Evolutionary conservation across 2,329 filamentous ascomycete genomes (phyloP), one percentile per base, ranked within the genome.

Genomic region (Fusarium pseudograminearum): DNA sequence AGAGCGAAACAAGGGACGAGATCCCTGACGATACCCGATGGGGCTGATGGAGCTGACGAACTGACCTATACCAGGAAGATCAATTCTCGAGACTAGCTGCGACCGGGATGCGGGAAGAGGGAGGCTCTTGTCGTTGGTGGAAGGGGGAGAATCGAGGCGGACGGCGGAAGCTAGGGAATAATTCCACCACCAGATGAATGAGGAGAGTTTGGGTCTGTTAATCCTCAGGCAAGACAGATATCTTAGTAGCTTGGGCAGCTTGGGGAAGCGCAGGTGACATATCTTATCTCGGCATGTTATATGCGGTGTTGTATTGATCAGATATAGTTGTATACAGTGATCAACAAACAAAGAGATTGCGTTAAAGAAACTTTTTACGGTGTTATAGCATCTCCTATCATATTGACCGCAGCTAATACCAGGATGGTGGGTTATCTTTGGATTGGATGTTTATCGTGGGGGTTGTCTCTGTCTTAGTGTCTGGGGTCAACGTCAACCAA

Each of bases 121-220:
- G 34, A 61, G 63, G 61, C 57, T 59, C 40, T 46, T 76, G 47
- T 65, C 65, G 74, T 76, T 76, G 74, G 74, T 76, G 75, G 73
- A 75, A 75, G 73, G 68, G 61, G 48, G 38, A 53, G 47, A 56
- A 56, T 59, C 30, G 45, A 62, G 61, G 54, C 58, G 61, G 63
- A 58, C 59, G 70, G 70, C 69, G 50, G 51, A 59, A 66, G 57
- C 55, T 63, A 55, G 42, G 67, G 56, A 73, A 74, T 76, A 76
- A 72, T 76, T 76, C 74, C 74, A 76, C 74, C 74, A 76, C 73
- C 62, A 55, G 31, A 63, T 55, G 75, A 69, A 64, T 51, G 65
- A 52, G 44, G 44, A 46, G 44, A 31, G n/a, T 8, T n/a, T 26
- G 4, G 26, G 47, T 36, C 18, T 51, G 24, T 16, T 20, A 28